Evolutionary conservation across 163 green algal genomes (phyloP), one percentile per base, ranked within the genome.

Genomic region (Scenedesmus sp.): DNA sequence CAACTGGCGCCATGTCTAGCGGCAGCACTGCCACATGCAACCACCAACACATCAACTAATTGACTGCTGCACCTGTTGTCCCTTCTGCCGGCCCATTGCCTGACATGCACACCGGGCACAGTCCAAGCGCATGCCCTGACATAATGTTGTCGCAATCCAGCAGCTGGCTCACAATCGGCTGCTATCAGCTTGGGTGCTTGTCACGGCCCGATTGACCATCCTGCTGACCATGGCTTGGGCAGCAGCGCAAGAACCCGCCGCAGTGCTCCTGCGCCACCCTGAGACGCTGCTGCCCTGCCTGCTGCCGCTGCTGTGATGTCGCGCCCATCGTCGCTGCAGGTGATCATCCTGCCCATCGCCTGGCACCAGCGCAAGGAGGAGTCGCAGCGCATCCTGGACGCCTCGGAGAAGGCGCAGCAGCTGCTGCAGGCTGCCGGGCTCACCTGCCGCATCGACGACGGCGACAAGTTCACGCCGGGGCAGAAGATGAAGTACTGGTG

Each of bases 301-400:
- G 16, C 24, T 68, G 4, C 13, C 15, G 43, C 5, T 70, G 24
- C 43, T 68, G 15, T 37, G 42, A 26, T 37, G 30, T 73, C 56
- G n/a, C 46, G n/a, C 51, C n/a, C 80, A 3, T 56, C 46, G 46
- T 56, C 7, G 20, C 20, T 76, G 18, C 89, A 92, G 89, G 89
- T 92, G 37, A 90, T 89, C 49, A 90, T 92, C 35, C 37, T 92
- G 40, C 82, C 89, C 33, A 92, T 92, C 35, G 76, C 79, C 4
- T 92, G 89, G 89, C 83, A 92, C 46, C 89, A 92, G 83, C 89
- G 89, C 42, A 89, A 85, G 72, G 65, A 90, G 43, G 89, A 92
- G 70, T 83, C 76, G 59, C 44, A 51, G 6, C 65, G 43, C 30
- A 81, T 92, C 22, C 44, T 92, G 40, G 81, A 30, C 3, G 84